Evolutionary conservation across 2,329 filamentous ascomycete genomes (phyloP).

Genomic region (Aspergillus fumigatus): DNA sequence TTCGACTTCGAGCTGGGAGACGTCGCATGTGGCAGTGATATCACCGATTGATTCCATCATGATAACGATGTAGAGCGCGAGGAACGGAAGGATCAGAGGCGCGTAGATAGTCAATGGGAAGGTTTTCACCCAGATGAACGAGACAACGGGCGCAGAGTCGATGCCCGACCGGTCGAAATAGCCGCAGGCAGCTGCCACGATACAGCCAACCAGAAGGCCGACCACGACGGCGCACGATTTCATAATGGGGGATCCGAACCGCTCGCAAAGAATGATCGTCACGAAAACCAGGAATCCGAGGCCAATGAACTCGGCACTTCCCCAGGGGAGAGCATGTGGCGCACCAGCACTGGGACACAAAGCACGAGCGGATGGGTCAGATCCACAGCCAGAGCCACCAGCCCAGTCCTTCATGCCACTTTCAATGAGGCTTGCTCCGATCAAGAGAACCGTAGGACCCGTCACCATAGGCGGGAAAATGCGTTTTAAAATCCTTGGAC

Average conservation of each 20-base stretch:
- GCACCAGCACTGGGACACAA: slow-evolving; percentile 57
- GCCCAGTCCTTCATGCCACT: slow-evolving; percentile 65
- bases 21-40: slow-evolving; percentile 65
- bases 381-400: slow-evolving; percentile 53
- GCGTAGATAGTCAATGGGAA: slow-evolving; percentile 63
- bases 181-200: slow-evolving; percentile 61
- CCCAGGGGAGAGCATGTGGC: slow-evolving; percentile 59
- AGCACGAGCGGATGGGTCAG: slow-evolving; percentile 45
- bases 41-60: slow-evolving; percentile 66
- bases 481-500: slow-evolving; percentile 54
- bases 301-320: slow-evolving; percentile 60
- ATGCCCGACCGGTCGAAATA: slow-evolving; percentile 61
- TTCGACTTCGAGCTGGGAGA: slow-evolving; percentile 60
- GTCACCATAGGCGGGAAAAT: slow-evolving; percentile 67
- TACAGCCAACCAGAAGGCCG: slow-evolving; percentile 62
- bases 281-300: slow-evolving; percentile 65
- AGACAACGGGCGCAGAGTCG: slow-evolving; percentile 56
- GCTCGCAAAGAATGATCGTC: slow-evolving; percentile 63
- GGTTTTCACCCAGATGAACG: slow-evolving; percentile 68
- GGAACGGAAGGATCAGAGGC: slow-evolving; percentile 60
- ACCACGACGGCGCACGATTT: slow-evolving; percentile 63
- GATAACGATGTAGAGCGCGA: slow-evolving; percentile 57
- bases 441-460: slow-evolving; percentile 62
- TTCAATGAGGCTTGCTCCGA: slow-evolving; percentile 60
- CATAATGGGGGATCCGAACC: slow-evolving; percentile 67